These are phyloP conservation scores for Euphrasia confusa DNA, from an alignment of 257 asterid species.

Conservation along the genomic window DNA sequence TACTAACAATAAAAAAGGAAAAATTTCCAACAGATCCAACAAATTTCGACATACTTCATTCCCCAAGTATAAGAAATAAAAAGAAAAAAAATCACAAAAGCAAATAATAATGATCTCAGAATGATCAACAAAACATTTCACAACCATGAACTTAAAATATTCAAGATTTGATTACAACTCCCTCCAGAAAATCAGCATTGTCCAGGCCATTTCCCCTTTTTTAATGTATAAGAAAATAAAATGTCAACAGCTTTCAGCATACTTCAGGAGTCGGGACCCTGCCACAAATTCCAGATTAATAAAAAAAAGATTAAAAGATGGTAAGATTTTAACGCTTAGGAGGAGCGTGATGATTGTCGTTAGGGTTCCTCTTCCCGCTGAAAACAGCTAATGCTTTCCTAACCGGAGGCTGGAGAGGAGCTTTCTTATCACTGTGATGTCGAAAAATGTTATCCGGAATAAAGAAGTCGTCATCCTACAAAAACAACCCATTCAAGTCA, in stretches of 20 bases:
- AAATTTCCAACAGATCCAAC: no score
- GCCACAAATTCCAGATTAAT: neutral
- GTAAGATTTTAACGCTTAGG: constrained; percentile 42
- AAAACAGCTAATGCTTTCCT: constrained; percentile 87
- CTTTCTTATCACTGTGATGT: constrained; percentile 62
- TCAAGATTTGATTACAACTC: neutral
- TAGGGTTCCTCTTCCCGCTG: constrained; percentile 89
- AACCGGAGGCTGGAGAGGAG: constrained; percentile 87
- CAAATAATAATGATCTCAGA: neutral
- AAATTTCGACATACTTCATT: no score
- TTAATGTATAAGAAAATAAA: neutral
- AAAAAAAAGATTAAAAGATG: neutral
- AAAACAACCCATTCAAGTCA: constrained; percentile 2
- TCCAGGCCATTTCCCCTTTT: neutral
- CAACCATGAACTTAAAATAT: neutral
- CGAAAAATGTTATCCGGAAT: constrained; percentile 57
- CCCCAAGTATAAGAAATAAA: no score
- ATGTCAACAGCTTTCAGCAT: constrained; percentile 1
- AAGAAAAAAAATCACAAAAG: neutral
- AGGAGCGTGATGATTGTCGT: constrained; percentile 78
- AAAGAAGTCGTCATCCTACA: constrained; percentile 59
- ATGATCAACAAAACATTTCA: neutral
- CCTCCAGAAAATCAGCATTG: neutral
- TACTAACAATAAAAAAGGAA: no score
- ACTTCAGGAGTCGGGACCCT: neutral